phyloP scores from a whole-genome alignment of 2,329 filamentous ascomycete genomes.

The Monilinia polystroma region DNA sequence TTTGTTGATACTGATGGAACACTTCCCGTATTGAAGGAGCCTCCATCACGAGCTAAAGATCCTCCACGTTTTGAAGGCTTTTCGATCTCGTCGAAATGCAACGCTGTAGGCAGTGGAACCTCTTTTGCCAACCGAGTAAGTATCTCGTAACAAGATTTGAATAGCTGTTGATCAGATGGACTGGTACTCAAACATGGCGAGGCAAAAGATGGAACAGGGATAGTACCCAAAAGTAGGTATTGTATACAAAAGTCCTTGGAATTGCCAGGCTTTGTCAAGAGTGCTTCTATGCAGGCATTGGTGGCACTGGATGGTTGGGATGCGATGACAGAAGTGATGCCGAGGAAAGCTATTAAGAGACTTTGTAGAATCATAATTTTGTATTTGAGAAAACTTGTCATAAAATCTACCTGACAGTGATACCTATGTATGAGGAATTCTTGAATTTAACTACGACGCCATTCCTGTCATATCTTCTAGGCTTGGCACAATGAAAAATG shows the following conservation, averaged over 20 bases:
- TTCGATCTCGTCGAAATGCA: not conserved
- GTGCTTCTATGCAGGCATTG: constrained; percentile 12
- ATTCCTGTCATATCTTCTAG: not conserved
- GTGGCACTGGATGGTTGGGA: not conserved
- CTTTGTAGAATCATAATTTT: constrained; percentile 1
- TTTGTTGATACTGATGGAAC: not conserved
- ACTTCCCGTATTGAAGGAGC: constrained; percentile 8
- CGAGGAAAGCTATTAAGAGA: constrained; percentile 4
- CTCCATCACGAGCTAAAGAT: not conserved
- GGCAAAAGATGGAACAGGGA: not conserved
- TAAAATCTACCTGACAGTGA: constrained; percentile 1
- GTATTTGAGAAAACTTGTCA: not conserved
- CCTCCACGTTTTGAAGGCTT: not conserved
- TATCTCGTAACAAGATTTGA: not conserved
- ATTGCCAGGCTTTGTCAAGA: not conserved
- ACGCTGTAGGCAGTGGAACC: not conserved
- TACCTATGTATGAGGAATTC: not conserved
- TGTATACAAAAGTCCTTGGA: not conserved
- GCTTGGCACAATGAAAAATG: not conserved
- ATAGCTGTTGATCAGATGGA: not conserved
- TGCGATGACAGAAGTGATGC: not conserved
- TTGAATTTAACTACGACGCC: constrained; percentile 8
- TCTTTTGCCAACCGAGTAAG: not conserved
- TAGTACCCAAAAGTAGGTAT: not conserved
- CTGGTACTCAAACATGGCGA: not conserved